Evolutionary conservation across 495 filamentous ascomycete genomes (phyloP).

Genomic region (Aspergillus asperescens): DNA sequence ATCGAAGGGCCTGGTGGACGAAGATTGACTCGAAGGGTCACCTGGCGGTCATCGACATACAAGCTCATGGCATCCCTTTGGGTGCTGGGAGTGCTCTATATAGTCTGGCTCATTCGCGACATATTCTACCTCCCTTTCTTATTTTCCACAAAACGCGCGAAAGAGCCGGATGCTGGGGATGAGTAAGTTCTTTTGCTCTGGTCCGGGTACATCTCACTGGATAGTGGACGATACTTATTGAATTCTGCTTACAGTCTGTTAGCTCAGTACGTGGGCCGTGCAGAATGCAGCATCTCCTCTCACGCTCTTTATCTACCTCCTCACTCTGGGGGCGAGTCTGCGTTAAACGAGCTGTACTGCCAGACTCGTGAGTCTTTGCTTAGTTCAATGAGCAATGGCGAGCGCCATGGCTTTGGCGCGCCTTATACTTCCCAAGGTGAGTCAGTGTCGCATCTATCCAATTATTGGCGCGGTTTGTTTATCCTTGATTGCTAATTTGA

Average conservation of each 20-base stretch:
- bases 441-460: no score
- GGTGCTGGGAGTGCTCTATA: constrained; percentile 43
- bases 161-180: constrained; percentile 6
- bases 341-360: constrained; percentile 28
- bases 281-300: constrained; percentile 42
- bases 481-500: constrained; percentile 3
- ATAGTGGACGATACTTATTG: constrained; percentile 18
- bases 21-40: constrained; percentile 43
- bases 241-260: constrained; percentile 32
- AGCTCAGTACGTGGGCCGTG: constrained; percentile 38
- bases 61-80: constrained; percentile 46
- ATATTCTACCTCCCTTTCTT: constrained; percentile 40
- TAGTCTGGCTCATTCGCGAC: constrained; percentile 45
- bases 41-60: constrained; percentile 48
- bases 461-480: background rate
- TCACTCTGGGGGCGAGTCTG: constrained; percentile 8
- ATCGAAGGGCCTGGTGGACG: constrained; percentile 45
- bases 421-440: constrained; percentile 39
- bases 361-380: constrained; percentile 35
- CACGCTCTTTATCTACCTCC: constrained; percentile 39
- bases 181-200: constrained; percentile 20
- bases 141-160: constrained; percentile 18
- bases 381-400: constrained; percentile 42
- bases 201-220: constrained; percentile 7
- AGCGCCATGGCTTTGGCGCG: constrained; percentile 43